These are phyloP conservation scores for Populus alba DNA, from an alignment of 345 rosid genomes.

Conservation along the genomic window DNA sequence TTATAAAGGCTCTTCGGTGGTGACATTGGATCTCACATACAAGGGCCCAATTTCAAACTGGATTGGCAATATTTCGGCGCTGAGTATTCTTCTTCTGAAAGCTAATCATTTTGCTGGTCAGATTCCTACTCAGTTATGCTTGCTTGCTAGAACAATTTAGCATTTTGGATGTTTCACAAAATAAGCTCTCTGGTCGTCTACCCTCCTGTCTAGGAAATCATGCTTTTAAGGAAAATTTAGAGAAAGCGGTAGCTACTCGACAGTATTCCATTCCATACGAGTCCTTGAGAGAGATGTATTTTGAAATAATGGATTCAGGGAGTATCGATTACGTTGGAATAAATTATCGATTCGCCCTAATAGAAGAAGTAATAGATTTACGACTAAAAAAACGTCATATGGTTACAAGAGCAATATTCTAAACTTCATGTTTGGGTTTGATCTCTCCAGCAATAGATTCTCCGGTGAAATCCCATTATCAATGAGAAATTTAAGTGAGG, in stretches of 20 bases:
- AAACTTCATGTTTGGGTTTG: background rate
- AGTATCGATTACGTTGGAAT: no score
- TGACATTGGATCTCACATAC: slow-evolving; percentile 1
- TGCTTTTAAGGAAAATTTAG: no score
- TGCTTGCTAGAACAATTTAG: no score
- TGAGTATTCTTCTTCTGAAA: slow-evolving; percentile 21
- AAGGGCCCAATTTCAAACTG: slow-evolving; percentile 23
- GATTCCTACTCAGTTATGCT: background rate
- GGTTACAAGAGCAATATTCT: background rate
- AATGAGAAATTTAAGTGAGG: background rate
- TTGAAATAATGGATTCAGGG: no score
- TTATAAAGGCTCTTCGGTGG: no score
- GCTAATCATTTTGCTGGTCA: slow-evolving; percentile 15
- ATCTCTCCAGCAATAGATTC: background rate
- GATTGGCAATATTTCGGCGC: background rate
- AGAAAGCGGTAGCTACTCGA: no score
- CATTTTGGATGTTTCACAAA: no score
- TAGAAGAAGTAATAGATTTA: background rate
- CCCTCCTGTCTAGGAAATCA: no score
- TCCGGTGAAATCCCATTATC: background rate
- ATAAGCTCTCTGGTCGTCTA: no score
- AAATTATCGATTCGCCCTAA: no score
- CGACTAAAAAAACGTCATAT: background rate
- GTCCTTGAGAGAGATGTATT: no score
- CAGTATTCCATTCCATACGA: no score